Evolutionary conservation across 2,329 filamentous ascomycete species (phyloP).

Genomic region (Dactylellina haptotyla): DNA sequence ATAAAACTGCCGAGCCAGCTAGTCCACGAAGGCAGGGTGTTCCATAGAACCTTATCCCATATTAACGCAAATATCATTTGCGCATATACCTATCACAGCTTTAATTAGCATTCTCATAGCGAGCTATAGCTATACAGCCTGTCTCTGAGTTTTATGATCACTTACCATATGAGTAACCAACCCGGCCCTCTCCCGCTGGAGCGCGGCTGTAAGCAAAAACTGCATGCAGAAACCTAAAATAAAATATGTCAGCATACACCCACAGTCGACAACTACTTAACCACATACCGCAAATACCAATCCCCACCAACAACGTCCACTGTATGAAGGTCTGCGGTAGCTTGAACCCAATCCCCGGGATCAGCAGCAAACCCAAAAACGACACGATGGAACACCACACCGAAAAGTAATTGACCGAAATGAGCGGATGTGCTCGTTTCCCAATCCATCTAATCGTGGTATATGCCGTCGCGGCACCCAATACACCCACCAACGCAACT

Average conservation of each 20-base stretch:
- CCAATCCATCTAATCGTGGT: conserved; percentile 83
- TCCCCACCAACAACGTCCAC: conserved; percentile 74
- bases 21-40: conserved; percentile 68
- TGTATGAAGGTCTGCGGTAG: conserved; percentile 68
- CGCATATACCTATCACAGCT: conserved; percentile 73
- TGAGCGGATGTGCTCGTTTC: conserved; percentile 79
- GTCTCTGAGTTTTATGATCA: too few relatives aligned
- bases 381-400: conserved; percentile 76
- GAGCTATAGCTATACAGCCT: too few relatives aligned
- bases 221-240: conserved; percentile 84
- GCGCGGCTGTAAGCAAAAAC: conserved; percentile 80
- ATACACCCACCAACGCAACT: conserved; percentile 78
- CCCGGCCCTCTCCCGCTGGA: conserved; percentile 76
- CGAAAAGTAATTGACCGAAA: conserved; percentile 86
- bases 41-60: conserved; percentile 73
- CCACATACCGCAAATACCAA: conserved; percentile 72
- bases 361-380: conserved; percentile 67
- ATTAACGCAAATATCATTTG: conserved; percentile 76
- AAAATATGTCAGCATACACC: conserved; percentile 65
- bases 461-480: conserved; percentile 78
- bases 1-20: conserved; percentile 72
- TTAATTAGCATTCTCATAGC: conserved; percentile 59
- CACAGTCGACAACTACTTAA: conserved; percentile 61
- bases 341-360: conserved; percentile 69
- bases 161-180: conserved; percentile 68